Percentiles rank a stretch among this genome's conserved stretches.
Conservation (phyloP, 768 basidiomycete species). For the Pleurotus sapidus region DNA sequence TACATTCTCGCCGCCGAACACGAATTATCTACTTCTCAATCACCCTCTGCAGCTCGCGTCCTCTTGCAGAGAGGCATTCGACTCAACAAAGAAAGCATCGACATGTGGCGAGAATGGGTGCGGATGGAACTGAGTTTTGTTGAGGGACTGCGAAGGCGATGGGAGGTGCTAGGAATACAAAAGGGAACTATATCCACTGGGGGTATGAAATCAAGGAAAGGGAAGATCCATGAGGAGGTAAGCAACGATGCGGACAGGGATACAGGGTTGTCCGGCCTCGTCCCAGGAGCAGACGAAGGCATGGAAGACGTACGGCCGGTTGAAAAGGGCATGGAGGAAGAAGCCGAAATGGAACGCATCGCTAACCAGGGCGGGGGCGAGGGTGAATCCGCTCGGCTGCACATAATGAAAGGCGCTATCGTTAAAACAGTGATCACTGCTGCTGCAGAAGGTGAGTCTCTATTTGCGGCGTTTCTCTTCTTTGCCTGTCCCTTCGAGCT, state of each 20-base stretch:
- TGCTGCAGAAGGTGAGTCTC: constrained; percentile 63
- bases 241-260: constrained; percentile 21
- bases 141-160: constrained; percentile 74
- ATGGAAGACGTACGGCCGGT: constrained; percentile 16
- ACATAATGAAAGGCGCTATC: constrained; percentile 77
- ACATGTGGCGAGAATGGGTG: constrained; percentile 89
- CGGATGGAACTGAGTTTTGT: constrained; percentile 88
- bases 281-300: constrained; percentile 21
- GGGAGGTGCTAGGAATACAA: constrained; percentile 74
- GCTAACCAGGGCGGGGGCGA: constrained; percentile 34
- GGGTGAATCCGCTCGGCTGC: constrained; percentile 54
- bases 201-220: neutral
- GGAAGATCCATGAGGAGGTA: constrained; percentile 18
- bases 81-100: constrained; percentile 65
- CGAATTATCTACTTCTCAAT: constrained; percentile 63
- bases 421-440: constrained; percentile 74
- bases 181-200: constrained; percentile 19
- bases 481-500: neutral
- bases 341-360: constrained; percentile 20
- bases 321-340: constrained; percentile 12
- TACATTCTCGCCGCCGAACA: constrained; percentile 86
- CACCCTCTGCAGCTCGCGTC: constrained; percentile 77
- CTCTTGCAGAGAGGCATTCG: constrained; percentile 85
- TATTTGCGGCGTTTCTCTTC: neutral
- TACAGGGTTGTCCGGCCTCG: constrained; percentile 16